Evolutionary conservation across 257 asterid genomes (phyloP), one percentile per base, ranked within the genome.

Genomic region (Solanum sejunctum): DNA sequence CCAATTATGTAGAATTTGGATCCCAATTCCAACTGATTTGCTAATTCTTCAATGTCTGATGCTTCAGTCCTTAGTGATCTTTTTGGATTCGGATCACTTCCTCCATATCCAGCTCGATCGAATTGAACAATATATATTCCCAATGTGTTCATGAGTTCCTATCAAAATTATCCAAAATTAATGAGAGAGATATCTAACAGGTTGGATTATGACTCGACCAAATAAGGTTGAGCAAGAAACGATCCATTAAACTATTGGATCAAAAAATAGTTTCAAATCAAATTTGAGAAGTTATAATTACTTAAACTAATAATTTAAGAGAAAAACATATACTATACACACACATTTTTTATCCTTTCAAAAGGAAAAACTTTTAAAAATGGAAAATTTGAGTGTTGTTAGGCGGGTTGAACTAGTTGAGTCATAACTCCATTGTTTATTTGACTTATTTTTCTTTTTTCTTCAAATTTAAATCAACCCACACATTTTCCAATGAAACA

Each of bases 71-170:
- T 96, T 20, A 93, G 57, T 13, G 98, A 90, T 55, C 98, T 87
- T 85, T 89, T 91, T 8, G 93, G 95, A 85, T 96, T 93, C 36
- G 98, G 98, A 88, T 94, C 98, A 82, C 99, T 96, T 60, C 94
- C 97, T 2, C 99, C 99, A 88, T 96, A 96, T 72, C 99, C 99
- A 10, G 99, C 98, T 85, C 99, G 91, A 84, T 96, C 98, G 55
- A 88, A 95, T 60, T 90, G 86, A 71, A 95, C 85, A 17, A 96
- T 64, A 84, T 92, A 92, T 83, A 96, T 87, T 83, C 92, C 90
- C 87, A 93, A 77, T 82, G 89, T 89, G 85, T 93, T 92, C 90
- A 96, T 85, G 41, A 95, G 61, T 41, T 92, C 98, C 99, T 96
- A 86, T 16, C 11, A 32, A 43, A 83, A 82, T 8, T 73, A 9